phyloP scores from a whole-genome alignment of 352 stramenopile genomes.

The Phytopythium ostracodes region DNA sequence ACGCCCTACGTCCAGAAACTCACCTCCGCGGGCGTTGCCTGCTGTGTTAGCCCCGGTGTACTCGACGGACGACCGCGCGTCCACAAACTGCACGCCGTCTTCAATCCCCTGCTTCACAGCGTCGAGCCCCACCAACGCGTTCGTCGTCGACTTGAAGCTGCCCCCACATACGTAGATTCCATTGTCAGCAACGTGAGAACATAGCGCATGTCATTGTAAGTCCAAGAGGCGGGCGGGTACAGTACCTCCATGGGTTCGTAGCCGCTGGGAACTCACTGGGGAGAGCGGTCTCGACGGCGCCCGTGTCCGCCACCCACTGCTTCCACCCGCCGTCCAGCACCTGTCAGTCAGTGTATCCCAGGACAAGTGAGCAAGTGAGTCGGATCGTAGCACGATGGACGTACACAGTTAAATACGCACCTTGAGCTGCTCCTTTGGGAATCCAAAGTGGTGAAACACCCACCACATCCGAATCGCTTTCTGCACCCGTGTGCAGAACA shows the following conservation, averaged over 20 bases:
- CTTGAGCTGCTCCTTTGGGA: conserved; percentile 72
- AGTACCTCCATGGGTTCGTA: conserved; percentile 2
- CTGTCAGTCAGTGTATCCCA: conserved; percentile 10
- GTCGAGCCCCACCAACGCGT: conserved; percentile 26
- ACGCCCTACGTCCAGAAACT: background rate
- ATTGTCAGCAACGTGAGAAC: background rate
- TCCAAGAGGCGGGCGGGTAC: too few species aligned
- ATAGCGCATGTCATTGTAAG: too few species aligned
- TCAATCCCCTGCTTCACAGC: conserved; percentile 27
- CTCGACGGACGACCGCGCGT: conserved; percentile 26
- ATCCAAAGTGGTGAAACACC: conserved; percentile 75
- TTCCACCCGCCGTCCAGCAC: conserved; percentile 71
- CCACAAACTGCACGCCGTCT: conserved; percentile 29
- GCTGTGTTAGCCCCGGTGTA: conserved; percentile 22
- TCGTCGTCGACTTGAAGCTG: conserved; percentile 8
- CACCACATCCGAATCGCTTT: conserved; percentile 73
- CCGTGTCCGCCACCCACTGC: conserved; percentile 50
- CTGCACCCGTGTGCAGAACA: conserved; percentile 13
- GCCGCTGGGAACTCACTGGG: conserved; percentile 2
- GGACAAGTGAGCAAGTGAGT: background rate
- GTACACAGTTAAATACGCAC: conserved; percentile 8
- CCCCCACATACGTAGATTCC: background rate
- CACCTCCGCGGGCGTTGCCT: conserved; percentile 22
- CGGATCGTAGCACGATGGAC: background rate
- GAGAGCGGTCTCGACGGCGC: conserved; percentile 30